phyloP scores from a whole-genome alignment of 176 grass and related monocot species.

The Tuctoria greenei region DNA sequence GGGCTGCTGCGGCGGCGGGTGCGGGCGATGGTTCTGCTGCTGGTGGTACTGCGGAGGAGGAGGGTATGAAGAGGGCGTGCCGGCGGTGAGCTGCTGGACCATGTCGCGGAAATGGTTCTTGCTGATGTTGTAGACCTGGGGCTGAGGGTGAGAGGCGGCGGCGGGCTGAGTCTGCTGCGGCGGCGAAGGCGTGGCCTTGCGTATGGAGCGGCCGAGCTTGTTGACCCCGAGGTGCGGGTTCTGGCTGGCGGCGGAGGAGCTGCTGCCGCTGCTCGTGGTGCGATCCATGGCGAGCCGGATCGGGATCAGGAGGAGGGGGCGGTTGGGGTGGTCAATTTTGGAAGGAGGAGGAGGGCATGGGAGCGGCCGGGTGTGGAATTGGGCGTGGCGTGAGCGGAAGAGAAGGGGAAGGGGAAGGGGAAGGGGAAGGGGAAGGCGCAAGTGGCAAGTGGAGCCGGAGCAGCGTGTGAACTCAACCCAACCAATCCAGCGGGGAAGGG shows the following conservation, averaged over 20 bases:
- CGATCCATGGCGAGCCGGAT: slow-evolving; percentile 63
- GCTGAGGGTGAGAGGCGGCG: slow-evolving; percentile 62
- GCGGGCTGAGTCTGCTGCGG: neutral
- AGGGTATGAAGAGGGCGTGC: slow-evolving; percentile 59
- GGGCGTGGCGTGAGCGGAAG: neutral
- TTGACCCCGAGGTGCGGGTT: slow-evolving; percentile 78
- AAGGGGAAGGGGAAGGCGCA: slow-evolving; percentile 22
- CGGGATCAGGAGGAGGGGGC: neutral
- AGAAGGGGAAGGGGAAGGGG: neutral
- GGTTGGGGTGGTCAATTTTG: neutral
- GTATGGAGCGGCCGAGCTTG: slow-evolving; percentile 80
- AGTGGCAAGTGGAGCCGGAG: neutral
- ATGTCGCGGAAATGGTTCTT: slow-evolving; percentile 96
- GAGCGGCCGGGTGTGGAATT: neutral
- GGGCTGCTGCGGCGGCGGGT: slow-evolving; percentile 44
- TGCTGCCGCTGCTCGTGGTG: slow-evolving; percentile 40
- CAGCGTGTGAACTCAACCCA: neutral
- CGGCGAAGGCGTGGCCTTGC: slow-evolving; percentile 70
- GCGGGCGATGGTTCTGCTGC: slow-evolving; percentile 25
- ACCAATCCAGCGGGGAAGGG: neutral
- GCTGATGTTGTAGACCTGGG: slow-evolving; percentile 99
- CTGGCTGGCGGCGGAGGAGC: slow-evolving; percentile 24
- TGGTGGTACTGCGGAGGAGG: slow-evolving; percentile 30
- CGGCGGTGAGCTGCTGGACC: slow-evolving; percentile 96
- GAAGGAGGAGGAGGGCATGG: neutral